phyloP scores from a whole-genome alignment of 768 basidiomycete species.

The Boletus rubropictus region DNA sequence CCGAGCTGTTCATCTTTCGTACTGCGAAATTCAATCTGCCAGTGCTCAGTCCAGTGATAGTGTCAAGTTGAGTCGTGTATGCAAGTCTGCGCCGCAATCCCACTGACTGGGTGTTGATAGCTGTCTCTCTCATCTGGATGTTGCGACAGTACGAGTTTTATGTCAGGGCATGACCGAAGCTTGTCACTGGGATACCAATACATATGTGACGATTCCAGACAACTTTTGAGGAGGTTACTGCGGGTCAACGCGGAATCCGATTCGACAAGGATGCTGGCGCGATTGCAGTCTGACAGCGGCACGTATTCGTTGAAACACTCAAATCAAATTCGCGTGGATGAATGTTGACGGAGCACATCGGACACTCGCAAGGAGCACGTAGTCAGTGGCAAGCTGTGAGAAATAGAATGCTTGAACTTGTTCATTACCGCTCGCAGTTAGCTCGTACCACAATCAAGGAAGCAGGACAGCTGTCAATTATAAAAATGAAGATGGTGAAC shows the following conservation, averaged over 20 bases:
- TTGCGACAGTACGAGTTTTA: slow-evolving; percentile 76
- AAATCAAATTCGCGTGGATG: not conserved
- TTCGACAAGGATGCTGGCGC: not conserved
- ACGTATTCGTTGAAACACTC: slow-evolving; percentile 11
- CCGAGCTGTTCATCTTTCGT: slow-evolving; percentile 79
- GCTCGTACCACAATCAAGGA: too few relatives aligned
- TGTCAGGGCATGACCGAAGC: slow-evolving; percentile 37
- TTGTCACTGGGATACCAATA: not conserved
- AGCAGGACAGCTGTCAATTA: too few relatives aligned
- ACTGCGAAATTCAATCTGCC: slow-evolving; percentile 59
- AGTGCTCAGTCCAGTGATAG: slow-evolving; percentile 69
- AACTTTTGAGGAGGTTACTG: not conserved
- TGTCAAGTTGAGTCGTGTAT: slow-evolving; percentile 60
- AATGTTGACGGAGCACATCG: not conserved
- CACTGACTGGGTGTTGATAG: slow-evolving; percentile 34
- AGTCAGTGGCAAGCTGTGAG: not conserved
- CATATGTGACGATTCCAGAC: not conserved
- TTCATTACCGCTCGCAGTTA: slow-evolving; percentile 3
- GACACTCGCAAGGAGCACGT: not conserved
- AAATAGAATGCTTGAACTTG: not conserved
- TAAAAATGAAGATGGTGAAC: not conserved
- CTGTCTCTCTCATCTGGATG: slow-evolving; percentile 79
- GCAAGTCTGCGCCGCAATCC: slow-evolving; percentile 24
- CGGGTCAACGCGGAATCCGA: slow-evolving; percentile 11
- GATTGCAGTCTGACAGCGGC: not conserved